Conservation (phyloP, 169 alveolate species). For the Amoebophrya sp. region DNA sequence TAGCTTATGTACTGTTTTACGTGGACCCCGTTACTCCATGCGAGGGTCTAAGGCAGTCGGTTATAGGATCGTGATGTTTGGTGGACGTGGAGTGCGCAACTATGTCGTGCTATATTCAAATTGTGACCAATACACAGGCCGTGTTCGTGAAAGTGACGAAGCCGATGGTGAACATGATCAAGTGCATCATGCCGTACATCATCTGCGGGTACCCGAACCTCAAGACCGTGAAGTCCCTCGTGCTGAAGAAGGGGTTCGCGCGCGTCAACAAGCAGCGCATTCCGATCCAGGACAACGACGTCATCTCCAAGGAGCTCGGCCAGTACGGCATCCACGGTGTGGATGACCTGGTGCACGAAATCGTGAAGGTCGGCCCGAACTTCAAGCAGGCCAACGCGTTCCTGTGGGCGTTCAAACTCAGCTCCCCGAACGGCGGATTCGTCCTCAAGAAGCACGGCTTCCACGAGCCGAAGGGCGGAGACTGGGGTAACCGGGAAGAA, state of each 20-base stretch:
- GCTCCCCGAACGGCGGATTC: constrained; percentile 96
- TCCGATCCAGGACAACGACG: constrained; percentile 70
- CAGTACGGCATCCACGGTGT: constrained; percentile 54
- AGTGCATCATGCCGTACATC: constrained; percentile 88
- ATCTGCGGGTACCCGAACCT: constrained; percentile 95
- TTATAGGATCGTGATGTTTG: no score
- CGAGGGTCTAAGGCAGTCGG: no score
- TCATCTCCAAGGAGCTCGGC: constrained; percentile 68
- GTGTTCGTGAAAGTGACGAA: constrained; percentile 73
- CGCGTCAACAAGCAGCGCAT: constrained; percentile 69
- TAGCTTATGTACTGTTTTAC: no score
- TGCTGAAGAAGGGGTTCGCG: constrained; percentile 97
- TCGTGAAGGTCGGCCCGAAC: constrained; percentile 94
- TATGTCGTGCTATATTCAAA: no score
- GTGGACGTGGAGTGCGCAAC: no score
- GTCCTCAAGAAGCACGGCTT: constrained; percentile 90
- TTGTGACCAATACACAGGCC: no score
- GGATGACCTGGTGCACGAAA: constrained; percentile 97
- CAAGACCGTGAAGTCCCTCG: constrained; percentile 79
- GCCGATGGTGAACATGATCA: constrained; percentile 94
- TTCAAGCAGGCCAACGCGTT: constrained; percentile 96
- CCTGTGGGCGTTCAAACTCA: constrained; percentile 97
- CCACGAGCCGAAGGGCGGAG: constrained; percentile 91
- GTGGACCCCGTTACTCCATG: no score
- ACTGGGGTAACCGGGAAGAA: constrained; percentile 70